These are phyloP conservation scores for Ceratocystis lukuohia DNA, from an alignment of 2,329 filamentous ascomycete species.

Conservation along the genomic window DNA sequence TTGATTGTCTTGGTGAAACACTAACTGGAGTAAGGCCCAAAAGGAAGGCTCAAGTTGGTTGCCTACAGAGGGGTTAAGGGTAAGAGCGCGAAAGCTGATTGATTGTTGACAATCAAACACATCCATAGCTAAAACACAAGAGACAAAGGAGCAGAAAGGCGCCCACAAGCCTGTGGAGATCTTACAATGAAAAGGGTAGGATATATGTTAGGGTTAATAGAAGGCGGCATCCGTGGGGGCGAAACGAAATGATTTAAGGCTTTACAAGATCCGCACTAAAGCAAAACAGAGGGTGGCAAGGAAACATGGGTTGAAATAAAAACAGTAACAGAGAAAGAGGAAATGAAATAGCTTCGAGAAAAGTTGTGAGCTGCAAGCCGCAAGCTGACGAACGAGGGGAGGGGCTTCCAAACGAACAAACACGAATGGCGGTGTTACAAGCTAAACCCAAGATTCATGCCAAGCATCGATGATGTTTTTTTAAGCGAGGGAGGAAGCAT, in stretches of 20 bases:
- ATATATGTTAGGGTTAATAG: background rate
- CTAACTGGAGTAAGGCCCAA: too few relatives aligned
- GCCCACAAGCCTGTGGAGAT: too few relatives aligned
- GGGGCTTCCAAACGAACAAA: background rate
- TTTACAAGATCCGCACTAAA: too few relatives aligned
- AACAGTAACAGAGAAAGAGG: background rate
- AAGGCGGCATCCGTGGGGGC: background rate
- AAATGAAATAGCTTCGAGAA: background rate
- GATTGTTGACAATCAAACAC: background rate
- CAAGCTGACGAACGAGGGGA: background rate
- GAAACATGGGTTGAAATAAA: background rate
- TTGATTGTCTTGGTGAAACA: too few relatives aligned
- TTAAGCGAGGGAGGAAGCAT: background rate
- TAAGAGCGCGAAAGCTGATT: background rate
- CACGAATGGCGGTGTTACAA: conserved; percentile 1
- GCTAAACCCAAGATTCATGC: background rate
- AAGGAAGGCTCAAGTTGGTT: too few relatives aligned
- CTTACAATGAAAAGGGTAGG: background rate
- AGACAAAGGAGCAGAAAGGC: too few relatives aligned
- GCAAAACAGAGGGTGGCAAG: background rate
- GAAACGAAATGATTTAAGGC: too few relatives aligned
- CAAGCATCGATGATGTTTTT: background rate
- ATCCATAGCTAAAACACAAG: too few relatives aligned
- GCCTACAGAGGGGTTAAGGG: too few relatives aligned
- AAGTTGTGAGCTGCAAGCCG: background rate